Evolutionary conservation across 1,139 yeast species (phyloP).

Genomic region (Geotrichum restrictum): DNA sequence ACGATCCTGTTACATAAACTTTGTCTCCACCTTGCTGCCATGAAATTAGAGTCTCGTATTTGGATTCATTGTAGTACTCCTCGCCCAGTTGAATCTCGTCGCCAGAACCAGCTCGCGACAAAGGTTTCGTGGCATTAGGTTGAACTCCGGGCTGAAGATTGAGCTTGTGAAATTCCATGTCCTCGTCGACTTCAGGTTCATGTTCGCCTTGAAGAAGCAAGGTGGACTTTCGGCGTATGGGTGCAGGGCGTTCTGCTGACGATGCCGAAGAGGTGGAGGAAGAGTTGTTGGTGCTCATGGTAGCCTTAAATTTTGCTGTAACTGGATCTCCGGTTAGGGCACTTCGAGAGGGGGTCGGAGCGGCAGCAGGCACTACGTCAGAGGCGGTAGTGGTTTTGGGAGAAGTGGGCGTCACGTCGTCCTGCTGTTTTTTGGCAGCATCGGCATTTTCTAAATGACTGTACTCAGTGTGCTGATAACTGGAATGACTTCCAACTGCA

Average conservation of each 20-base stretch:
- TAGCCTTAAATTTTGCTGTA: conserved; percentile 1
- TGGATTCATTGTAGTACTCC: conserved; percentile 22
- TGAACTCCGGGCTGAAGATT: conserved; percentile 26
- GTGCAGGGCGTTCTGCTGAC: conserved; percentile 10
- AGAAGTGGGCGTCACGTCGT: not conserved
- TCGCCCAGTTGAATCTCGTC: conserved; percentile 40
- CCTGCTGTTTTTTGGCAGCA: not conserved
- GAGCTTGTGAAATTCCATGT: conserved; percentile 33
- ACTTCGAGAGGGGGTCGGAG: not conserved
- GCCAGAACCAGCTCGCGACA: conserved; percentile 42
- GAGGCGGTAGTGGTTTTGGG: not conserved
- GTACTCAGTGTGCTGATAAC: conserved; percentile 12
- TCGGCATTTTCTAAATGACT: conserved; percentile 12
- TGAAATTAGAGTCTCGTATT: conserved; percentile 68
- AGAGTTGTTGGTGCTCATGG: not conserved
- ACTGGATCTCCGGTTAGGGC: not conserved
- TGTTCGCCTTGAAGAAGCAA: conserved; percentile 31
- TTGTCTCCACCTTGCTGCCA: conserved; percentile 95
- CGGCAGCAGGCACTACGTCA: not conserved
- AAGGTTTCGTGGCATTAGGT: conserved; percentile 28
- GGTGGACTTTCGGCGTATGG: conserved; percentile 26
- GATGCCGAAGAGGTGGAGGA: not conserved
- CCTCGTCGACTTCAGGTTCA: conserved; percentile 32
- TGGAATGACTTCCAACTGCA: not conserved
- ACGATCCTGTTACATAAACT: conserved; percentile 90